Evolutionary conservation across 768 basidiomycete species (phyloP).

Genomic region (Rhodotorula diobovata): DNA sequence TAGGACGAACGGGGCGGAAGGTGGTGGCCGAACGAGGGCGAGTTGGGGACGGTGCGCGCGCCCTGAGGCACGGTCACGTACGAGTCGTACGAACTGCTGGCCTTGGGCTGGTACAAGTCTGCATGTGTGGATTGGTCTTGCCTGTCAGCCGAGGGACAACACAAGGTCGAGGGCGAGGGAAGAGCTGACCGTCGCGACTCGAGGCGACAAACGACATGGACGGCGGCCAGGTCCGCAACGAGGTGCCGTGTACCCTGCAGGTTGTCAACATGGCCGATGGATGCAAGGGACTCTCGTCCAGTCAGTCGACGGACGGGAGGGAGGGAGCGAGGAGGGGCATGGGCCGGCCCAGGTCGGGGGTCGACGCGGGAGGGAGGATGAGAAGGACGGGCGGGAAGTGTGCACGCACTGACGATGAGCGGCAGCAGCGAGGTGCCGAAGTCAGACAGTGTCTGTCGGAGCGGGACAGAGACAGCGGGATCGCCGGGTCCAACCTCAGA

Average conservation of each 20-base stretch:
- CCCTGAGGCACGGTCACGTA: neutral
- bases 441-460: too few relatives aligned
- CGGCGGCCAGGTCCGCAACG: neutral
- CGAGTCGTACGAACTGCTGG: neutral
- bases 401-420: too few relatives aligned
- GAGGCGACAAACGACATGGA: neutral
- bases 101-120: neutral
- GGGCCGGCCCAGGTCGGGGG: too few relatives aligned
- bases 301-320: too few relatives aligned
- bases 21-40: neutral
- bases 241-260: neutral
- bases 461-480: too few relatives aligned
- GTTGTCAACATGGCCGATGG: too few relatives aligned
- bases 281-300: too few relatives aligned
- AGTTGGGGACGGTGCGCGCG: slow-evolving; percentile 3
- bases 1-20: neutral
- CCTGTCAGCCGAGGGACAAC: neutral
- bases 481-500: too few relatives aligned
- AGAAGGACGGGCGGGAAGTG: too few relatives aligned
- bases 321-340: too few relatives aligned
- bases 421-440: too few relatives aligned
- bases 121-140: neutral
- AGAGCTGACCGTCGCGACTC: neutral
- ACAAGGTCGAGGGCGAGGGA: neutral
- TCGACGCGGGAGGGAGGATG: too few relatives aligned